Evolutionary conservation across 805 yeast genomes (phyloP), one percentile per base, ranked within the genome.

Genomic region (Hanseniaspora clermontiae): DNA sequence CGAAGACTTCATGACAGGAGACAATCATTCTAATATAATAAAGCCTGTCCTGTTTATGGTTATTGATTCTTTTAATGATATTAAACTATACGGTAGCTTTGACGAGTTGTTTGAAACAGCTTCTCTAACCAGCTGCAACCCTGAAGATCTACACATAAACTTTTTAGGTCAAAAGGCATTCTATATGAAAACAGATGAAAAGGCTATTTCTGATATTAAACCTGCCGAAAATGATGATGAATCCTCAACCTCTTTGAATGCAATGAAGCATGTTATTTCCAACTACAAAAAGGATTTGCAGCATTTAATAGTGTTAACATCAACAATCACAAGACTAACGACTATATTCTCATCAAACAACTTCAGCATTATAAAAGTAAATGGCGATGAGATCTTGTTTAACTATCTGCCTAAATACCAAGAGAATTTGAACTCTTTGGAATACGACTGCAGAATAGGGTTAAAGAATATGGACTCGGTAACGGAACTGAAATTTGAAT

Each of bases 371-470:
- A 62, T 67, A 11, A 64, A 64, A 27, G 55, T 68, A 42, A 64
- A 64, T 50, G 68, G 68, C 8, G 66, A 68, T 49, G 70, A 69
- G 57, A 67, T 69, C 14, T 61, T 68, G 9, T 69, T 69, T 60
- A 67, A 68, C 52, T 69, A 69, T 58, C 57, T 69, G 31, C 63
- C 64, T 29, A 61, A 64, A 46, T 59, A 60, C 50, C 12, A 43
- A 14, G 27, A 32, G 3, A 15, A 2, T 20, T 7, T 15, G 5
- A 55, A 51, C 34, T 43, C 42, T 3, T 64, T 61, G 52, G 61
- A 58, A 20, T 63, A 65, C 42, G 72, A 69, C 57, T 69, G 72
- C 59, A 64, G 65, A 14, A 66, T 68, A 24, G 62, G 63, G 9
- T 8, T 54, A 11, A 43, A 47, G 17, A 42, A 42, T 20, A 12